Evolutionary conservation across 106 monocot genomes (phyloP), one percentile per base, ranked within the genome.

Genomic region (Dendrobium nobile): DNA sequence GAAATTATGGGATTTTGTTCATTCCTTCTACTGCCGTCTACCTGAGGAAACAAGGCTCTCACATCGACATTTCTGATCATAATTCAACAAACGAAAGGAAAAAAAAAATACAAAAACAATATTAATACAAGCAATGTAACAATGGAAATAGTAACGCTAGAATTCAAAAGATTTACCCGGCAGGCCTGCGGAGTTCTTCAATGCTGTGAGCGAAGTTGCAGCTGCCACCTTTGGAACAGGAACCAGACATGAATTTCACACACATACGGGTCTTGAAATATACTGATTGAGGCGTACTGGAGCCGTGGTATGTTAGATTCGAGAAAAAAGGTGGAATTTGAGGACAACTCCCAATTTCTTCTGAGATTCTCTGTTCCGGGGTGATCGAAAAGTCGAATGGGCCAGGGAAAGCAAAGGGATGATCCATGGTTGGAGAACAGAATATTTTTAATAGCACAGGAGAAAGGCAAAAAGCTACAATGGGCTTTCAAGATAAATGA

Each of bases 171-270:
- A 3, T 41, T 74, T 43, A 74, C 43, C 74, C 74, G n/a, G 43
- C 20, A 33, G 65, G 48, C 37, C 31, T 77, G 17, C 77, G 77
- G 51, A 83, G 54, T 47, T 77, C 77, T 55, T 77, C 68, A 7
- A 54, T 42, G 33, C 82, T 75, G 72, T 78, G 82, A 2, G 82
- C 77, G 43, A 83, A 83, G 54, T 55, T 83, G 22, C 82, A 83
- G 16, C 78, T 22, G 45, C 0, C 17, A 13, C 82, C 82, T 41
- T 83, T 83, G 9, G 82, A 31, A 41, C 82, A 83, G n/a, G 19
- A 47, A 8, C 78, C 82, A 65, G 77, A 83, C 41, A 2, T 77
- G 48, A 83, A 83, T 78, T 55, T 77, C 41, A 24, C 24, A 33
- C 82, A 83, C 9, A 77, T 4, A 2, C 77, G 47, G 7, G 78